A percentile compares a stretch with the other conserved stretches of the same genome.
phyloP scores from a whole-genome alignment of 768 basidiomycete genomes.

The Serendipita sp. region DNA sequence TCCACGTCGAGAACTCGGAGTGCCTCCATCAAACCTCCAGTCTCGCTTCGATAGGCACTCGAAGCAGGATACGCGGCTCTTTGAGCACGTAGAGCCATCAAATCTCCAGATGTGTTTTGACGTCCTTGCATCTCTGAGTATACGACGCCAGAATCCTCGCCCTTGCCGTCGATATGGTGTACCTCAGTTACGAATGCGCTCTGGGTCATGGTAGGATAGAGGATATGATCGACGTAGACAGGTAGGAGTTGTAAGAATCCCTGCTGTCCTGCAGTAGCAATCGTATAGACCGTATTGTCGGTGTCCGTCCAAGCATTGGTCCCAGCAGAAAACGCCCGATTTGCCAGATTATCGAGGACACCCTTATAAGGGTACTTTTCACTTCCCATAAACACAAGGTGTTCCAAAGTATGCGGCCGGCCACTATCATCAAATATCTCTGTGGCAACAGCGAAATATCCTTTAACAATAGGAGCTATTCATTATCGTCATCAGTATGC shows the following conservation, averaged over 20 bases:
- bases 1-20: slow-evolving; percentile 46
- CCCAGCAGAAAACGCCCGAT: slow-evolving; percentile 80
- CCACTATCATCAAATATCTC: slow-evolving; percentile 94
- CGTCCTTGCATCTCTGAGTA: slow-evolving; percentile 96
- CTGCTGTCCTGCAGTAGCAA: slow-evolving; percentile 87
- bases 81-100: slow-evolving; percentile 66
- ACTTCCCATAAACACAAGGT: slow-evolving; percentile 83
- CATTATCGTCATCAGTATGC: background rate
- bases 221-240: slow-evolving; percentile 89
- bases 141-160: slow-evolving; percentile 88
- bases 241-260: slow-evolving; percentile 76
- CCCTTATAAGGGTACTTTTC: slow-evolving; percentile 89
- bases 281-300: slow-evolving; percentile 90
- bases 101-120: slow-evolving; percentile 80
- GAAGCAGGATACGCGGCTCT: slow-evolving; percentile 16
- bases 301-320: slow-evolving; percentile 85
- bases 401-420: slow-evolving; percentile 55
- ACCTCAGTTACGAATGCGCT: slow-evolving; percentile 67
- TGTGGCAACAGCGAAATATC: slow-evolving; percentile 78
- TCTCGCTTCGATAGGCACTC: slow-evolving; percentile 1
- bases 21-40: slow-evolving; percentile 5
- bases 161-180: slow-evolving; percentile 86
- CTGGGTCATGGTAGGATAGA: slow-evolving; percentile 88
- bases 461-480: slow-evolving; percentile 73
- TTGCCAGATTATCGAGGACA: slow-evolving; percentile 86